A percentile compares a stretch with the other conserved stretches of the same genome.
Evolutionary conservation across 352 stramenopile species (phyloP).

Genomic region (Phytophthora meadii): DNA sequence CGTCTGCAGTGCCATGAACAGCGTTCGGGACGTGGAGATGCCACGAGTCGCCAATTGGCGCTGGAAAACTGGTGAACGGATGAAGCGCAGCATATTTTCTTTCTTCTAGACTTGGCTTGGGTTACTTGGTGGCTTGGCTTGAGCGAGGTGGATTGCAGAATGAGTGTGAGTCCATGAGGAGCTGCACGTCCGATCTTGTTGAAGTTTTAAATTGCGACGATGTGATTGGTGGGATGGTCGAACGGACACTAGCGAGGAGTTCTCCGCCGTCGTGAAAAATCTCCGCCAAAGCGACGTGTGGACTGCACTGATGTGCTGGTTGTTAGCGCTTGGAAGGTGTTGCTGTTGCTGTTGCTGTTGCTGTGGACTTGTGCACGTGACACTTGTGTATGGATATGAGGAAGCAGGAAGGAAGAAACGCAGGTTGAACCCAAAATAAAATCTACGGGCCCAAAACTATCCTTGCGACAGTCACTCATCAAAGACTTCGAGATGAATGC

Average conservation of each 20-base stretch:
- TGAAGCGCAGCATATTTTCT: constrained; percentile 22
- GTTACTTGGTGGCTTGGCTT: constrained; percentile 1
- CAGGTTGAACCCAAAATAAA: too few relatives aligned
- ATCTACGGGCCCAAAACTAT: too few relatives aligned
- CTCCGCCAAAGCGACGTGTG: not conserved
- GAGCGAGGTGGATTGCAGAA: constrained; percentile 9
- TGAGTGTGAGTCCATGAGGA: too few relatives aligned
- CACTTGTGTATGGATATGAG: too few relatives aligned
- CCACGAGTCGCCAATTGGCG: constrained; percentile 16
- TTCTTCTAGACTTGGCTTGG: constrained; percentile 5
- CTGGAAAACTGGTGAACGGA: constrained; percentile 20
- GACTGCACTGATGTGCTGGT: too few relatives aligned
- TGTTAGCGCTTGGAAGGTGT: too few relatives aligned
- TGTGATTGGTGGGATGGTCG: constrained; percentile 13
- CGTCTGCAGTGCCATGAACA: constrained; percentile 14
- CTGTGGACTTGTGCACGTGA: too few relatives aligned
- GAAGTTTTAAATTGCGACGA: constrained; percentile 16
- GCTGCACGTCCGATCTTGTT: constrained; percentile 11
- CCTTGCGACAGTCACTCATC: too few relatives aligned
- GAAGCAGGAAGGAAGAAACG: too few relatives aligned
- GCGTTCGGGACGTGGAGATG: constrained; percentile 14
- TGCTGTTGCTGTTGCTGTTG: not conserved
- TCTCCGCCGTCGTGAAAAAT: constrained; percentile 2
- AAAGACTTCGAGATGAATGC: too few relatives aligned
- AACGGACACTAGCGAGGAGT: constrained; percentile 4